These are phyloP conservation scores for Betula pendula DNA, from an alignment of 306 rosid species.

Conservation along the genomic window DNA sequence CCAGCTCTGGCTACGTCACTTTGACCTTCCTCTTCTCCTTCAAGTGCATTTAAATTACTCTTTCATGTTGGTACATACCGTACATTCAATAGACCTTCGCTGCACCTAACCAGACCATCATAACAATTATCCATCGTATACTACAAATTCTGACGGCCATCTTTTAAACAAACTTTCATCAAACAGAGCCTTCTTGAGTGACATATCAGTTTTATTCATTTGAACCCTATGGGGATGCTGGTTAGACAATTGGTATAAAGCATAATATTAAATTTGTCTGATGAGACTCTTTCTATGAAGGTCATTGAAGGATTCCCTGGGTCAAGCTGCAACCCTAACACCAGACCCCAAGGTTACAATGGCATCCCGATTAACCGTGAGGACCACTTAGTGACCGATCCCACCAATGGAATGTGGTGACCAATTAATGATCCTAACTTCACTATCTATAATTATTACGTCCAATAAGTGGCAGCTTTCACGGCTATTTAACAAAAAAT, in stretches of 20 bases:
- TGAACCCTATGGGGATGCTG: not conserved
- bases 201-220: not conserved
- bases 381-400: not conserved
- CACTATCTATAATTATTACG: constrained; percentile 12
- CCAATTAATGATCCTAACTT: constrained; percentile 22
- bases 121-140: not conserved
- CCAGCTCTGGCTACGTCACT: too few relatives aligned
- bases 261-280: not conserved
- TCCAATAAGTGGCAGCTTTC: not conserved
- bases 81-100: too few relatives aligned
- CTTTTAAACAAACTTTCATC: not conserved
- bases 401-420: not conserved
- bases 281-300: too few relatives aligned
- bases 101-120: not conserved
- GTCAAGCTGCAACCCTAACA: not conserved
- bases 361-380: not conserved
- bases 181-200: not conserved
- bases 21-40: too few relatives aligned
- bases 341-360: constrained; percentile 1
- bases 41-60: too few relatives aligned
- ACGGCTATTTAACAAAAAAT: not conserved
- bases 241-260: not conserved
- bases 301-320: not conserved
- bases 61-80: too few relatives aligned
- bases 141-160: not conserved